phyloP scores from a whole-genome alignment of 306 rosid genomes.

The Quercus rubra region DNA sequence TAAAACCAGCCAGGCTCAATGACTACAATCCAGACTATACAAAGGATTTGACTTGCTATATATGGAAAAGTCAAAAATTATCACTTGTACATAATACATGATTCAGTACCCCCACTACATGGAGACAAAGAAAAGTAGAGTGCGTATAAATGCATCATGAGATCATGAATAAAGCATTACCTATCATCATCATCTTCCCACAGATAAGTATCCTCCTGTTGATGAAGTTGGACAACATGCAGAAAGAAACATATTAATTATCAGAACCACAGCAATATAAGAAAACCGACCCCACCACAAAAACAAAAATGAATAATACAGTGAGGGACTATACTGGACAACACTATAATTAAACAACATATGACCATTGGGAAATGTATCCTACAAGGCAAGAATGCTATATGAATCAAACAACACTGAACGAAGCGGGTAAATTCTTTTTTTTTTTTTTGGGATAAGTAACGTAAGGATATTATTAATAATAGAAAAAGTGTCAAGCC shows the following conservation, averaged over 20 bases:
- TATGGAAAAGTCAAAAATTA: not conserved
- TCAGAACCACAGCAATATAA: not conserved
- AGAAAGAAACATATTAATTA: constrained; percentile 19
- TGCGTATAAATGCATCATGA: constrained; percentile 1
- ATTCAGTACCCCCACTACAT: not conserved
- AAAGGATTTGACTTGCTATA: not conserved
- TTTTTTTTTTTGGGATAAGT: too few relatives aligned
- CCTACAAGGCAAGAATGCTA: not conserved
- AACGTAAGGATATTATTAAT: too few relatives aligned
- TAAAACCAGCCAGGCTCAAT: not conserved
- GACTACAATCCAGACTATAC: not conserved
- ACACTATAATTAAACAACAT: not conserved
- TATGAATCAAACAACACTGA: not conserved
- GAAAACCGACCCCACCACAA: not conserved
- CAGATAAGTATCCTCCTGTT: constrained; percentile 90
- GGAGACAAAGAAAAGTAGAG: not conserved
- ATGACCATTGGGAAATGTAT: not conserved
- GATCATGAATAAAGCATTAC: constrained; percentile 32
- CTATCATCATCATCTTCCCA: constrained; percentile 99
- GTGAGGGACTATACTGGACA: not conserved
- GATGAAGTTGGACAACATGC: constrained; percentile 20
- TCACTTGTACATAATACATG: not conserved
- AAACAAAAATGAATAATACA: not conserved
- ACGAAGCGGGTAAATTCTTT: not conserved
- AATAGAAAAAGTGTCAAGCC: too few relatives aligned